A percentile compares a stretch with the other conserved stretches of the same genome.
Evolutionary conservation across 202 grass and related monocot species (phyloP).

Genomic region (Dendrocalamus latiflorus): DNA sequence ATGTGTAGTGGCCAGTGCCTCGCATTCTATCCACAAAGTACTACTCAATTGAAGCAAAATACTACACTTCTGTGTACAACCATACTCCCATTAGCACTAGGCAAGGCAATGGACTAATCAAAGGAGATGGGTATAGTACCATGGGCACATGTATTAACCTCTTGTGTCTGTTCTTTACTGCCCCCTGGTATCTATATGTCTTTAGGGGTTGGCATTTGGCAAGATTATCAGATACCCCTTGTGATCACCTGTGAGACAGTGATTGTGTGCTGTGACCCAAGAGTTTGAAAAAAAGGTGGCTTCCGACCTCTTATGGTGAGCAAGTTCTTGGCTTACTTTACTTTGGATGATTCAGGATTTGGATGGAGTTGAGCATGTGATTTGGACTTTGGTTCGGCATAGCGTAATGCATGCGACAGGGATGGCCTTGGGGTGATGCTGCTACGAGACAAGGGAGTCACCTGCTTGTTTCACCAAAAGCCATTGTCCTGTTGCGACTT

Average conservation of each 20-base stretch:
- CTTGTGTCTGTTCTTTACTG: constrained; percentile 16
- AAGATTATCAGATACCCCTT: constrained; percentile 6
- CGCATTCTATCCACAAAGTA: not conserved
- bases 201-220: constrained; percentile 30
- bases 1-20: not conserved
- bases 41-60: not conserved
- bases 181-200: constrained; percentile 14
- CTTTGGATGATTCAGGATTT: not conserved
- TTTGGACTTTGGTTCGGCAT: constrained; percentile 1
- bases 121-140: not conserved
- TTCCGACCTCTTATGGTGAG: constrained; percentile 29
- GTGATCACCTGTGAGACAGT: not conserved
- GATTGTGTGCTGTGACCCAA: not conserved
- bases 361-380: constrained; percentile 18
- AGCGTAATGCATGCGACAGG: not conserved
- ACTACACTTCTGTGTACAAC: not conserved
- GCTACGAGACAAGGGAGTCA: constrained; percentile 13
- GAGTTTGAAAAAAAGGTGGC: not conserved
- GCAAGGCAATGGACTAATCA: not conserved
- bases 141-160: constrained; percentile 15
- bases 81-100: not conserved
- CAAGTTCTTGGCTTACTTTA: constrained; percentile 19
- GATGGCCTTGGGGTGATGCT: not conserved
- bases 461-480: constrained; percentile 16
- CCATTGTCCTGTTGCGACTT: constrained; percentile 25